Evolutionary conservation across 495 filamentous ascomycete genomes (phyloP).

Genomic region (Amphirosellinia nigrospora): DNA sequence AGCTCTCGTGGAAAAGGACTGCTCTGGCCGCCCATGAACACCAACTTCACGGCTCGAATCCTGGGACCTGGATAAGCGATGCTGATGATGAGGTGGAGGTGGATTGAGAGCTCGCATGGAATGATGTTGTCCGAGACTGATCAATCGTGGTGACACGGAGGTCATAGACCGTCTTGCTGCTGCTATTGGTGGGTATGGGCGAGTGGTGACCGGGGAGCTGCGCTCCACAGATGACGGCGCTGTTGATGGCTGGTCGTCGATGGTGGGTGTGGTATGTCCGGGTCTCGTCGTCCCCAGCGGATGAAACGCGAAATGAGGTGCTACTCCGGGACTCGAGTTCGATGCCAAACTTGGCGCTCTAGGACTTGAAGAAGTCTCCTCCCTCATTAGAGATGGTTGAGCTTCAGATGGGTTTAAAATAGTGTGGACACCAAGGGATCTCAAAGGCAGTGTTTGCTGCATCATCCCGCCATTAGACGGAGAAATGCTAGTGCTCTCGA

Average conservation of each 20-base stretch:
- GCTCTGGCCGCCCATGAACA: constrained; percentile 30
- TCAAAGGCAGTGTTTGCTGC: constrained; percentile 45
- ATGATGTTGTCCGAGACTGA: constrained; percentile 50
- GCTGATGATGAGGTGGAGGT: constrained; percentile 54
- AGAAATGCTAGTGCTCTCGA: constrained; percentile 33
- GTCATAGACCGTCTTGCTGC: constrained; percentile 63
- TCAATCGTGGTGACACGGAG: constrained; percentile 66
- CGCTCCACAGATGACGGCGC: constrained; percentile 41
- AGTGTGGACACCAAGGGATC: constrained; percentile 55
- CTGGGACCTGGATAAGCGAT: constrained; percentile 44
- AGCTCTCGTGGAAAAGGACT: constrained; percentile 37
- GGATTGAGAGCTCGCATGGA: constrained; percentile 54
- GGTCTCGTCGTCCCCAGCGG: constrained; percentile 38
- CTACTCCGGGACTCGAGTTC: constrained; percentile 38
- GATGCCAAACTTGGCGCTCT: constrained; percentile 34
- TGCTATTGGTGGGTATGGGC: constrained; percentile 45
- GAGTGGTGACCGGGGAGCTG: constrained; percentile 48
- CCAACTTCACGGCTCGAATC: constrained; percentile 33
- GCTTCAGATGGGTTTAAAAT: constrained; percentile 56
- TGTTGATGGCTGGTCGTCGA: constrained; percentile 38
- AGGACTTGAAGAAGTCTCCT: constrained; percentile 30
- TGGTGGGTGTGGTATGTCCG: constrained; percentile 37
- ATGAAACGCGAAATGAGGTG: constrained; percentile 39
- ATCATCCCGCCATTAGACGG: constrained; percentile 41
- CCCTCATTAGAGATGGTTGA: constrained; percentile 22